Percentiles rank a stretch among this genome's conserved stretches.
Conservation (phyloP, 768 basidiomycete species). For the Rubroboletus pulcherrimus region DNA sequence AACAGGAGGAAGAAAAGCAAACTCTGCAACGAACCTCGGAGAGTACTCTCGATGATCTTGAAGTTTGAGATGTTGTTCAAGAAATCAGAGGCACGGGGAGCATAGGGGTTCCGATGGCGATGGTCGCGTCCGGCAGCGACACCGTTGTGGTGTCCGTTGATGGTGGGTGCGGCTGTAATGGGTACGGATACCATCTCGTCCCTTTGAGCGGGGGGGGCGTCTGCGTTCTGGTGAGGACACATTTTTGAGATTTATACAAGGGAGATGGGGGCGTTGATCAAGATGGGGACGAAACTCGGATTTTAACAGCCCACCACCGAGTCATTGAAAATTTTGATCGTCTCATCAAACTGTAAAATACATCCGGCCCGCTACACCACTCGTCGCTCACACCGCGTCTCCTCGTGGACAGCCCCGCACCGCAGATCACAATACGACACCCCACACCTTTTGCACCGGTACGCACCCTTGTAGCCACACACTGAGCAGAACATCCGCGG, state of each 20-base stretch:
- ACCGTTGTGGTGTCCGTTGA: constrained; percentile 39
- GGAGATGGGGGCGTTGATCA: background rate
- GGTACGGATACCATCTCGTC: constrained; percentile 72
- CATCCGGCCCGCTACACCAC: constrained; percentile 41
- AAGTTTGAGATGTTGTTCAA: constrained; percentile 90
- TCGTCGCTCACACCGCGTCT: constrained; percentile 77
- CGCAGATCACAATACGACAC: constrained; percentile 72
- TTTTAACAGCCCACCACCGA: background rate
- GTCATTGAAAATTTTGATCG: background rate
- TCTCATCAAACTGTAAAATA: background rate
- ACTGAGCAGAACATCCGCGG: constrained; percentile 77
- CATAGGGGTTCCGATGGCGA: constrained; percentile 72
- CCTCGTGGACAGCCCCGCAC: constrained; percentile 70
- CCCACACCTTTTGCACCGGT: constrained; percentile 74
- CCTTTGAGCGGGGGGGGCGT: constrained; percentile 39
- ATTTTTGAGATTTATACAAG: constrained; percentile 3
- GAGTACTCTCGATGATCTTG: constrained; percentile 95
- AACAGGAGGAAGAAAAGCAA: background rate
- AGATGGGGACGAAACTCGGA: background rate
- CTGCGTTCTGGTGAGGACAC: constrained; percentile 58
- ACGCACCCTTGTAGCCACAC: constrained; percentile 80
- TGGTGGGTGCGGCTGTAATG: constrained; percentile 34
- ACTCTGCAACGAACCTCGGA: constrained; percentile 62
- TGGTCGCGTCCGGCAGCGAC: constrained; percentile 38
- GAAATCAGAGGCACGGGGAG: constrained; percentile 88